phyloP scores from a whole-genome alignment of 805 yeast species.

The Zygoascus flipseniorum region DNA sequence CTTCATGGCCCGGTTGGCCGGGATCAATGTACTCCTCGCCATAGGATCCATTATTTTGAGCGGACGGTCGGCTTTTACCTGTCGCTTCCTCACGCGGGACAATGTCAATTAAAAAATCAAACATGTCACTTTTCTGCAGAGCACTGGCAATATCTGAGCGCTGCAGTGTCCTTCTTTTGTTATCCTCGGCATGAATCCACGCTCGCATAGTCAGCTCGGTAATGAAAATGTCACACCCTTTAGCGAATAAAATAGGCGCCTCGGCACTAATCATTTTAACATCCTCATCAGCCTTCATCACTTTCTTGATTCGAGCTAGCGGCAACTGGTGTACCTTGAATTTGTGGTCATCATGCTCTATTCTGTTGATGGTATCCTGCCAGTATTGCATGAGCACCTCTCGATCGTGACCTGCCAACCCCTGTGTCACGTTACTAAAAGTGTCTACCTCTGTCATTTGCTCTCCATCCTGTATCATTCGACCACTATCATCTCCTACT shows the following conservation, averaged over 20 bases:
- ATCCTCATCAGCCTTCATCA: slow-evolving; percentile 96
- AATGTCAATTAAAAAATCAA: slow-evolving; percentile 91
- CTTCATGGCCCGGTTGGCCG: not conserved
- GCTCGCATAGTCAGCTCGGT: slow-evolving; percentile 98
- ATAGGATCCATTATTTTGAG: not conserved
- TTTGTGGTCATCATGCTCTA: slow-evolving; percentile 62
- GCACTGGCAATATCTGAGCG: slow-evolving; percentile 94
- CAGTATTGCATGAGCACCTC: slow-evolving; percentile 93
- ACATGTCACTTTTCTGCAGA: slow-evolving; percentile 89
- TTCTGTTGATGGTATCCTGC: slow-evolving; percentile 90
- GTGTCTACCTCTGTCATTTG: slow-evolving; percentile 29
- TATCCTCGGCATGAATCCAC: slow-evolving; percentile 97
- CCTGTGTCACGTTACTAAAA: slow-evolving; percentile 88
- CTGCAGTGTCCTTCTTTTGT: slow-evolving; percentile 89
- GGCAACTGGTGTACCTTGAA: slow-evolving; percentile 94
- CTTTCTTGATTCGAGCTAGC: slow-evolving; percentile 90
- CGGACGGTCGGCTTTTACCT: not conserved
- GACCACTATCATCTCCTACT: not conserved
- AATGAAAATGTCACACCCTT: slow-evolving; percentile 95
- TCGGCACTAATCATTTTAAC: slow-evolving; percentile 97
- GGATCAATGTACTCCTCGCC: not conserved
- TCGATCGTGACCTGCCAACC: slow-evolving; percentile 70
- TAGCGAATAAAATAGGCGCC: slow-evolving; percentile 95
- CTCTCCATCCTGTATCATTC: not conserved
- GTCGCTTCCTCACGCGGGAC: slow-evolving; percentile 81